These are phyloP conservation scores for Mimosa pudica DNA, from an alignment of 306 rosid species.

Conservation along the genomic window DNA sequence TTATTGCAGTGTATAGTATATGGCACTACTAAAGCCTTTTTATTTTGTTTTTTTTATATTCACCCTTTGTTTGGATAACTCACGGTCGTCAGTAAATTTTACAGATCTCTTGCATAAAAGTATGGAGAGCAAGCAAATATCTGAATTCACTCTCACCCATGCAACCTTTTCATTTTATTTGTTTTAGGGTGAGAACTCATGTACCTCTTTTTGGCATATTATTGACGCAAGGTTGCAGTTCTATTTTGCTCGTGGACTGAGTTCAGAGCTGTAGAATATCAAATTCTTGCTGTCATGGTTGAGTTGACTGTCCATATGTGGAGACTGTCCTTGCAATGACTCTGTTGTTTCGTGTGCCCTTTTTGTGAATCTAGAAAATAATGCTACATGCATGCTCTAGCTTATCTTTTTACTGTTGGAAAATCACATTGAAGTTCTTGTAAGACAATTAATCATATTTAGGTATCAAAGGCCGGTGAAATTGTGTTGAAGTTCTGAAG, in stretches of 20 bases:
- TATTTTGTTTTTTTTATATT: conserved; percentile 19
- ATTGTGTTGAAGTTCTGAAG: too few relatives aligned
- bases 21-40: conserved; percentile 41
- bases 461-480: too few relatives aligned
- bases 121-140: conserved; percentile 9
- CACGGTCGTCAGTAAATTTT: conserved; percentile 44
- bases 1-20: conserved; percentile 35
- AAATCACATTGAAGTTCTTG: too few relatives aligned
- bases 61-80: conserved; percentile 47
- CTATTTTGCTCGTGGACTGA: conserved; percentile 12
- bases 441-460: too few relatives aligned
- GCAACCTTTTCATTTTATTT: neutral
- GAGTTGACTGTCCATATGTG: conserved; percentile 26
- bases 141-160: conserved; percentile 5
- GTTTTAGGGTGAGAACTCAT: too few relatives aligned
- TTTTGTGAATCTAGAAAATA: neutral
- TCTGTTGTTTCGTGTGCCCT: conserved; percentile 4
- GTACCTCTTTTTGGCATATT: conserved; percentile 15
- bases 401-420: too few relatives aligned
- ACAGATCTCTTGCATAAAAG: conserved; percentile 2
- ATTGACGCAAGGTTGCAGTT: neutral
- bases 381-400: neutral
- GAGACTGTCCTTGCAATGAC: conserved; percentile 19
- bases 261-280: conserved; percentile 27
- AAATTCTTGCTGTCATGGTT: conserved; percentile 35